Evolutionary conservation across 129 eudicot species (phyloP).

Genomic region (Erigeron canadensis): DNA sequence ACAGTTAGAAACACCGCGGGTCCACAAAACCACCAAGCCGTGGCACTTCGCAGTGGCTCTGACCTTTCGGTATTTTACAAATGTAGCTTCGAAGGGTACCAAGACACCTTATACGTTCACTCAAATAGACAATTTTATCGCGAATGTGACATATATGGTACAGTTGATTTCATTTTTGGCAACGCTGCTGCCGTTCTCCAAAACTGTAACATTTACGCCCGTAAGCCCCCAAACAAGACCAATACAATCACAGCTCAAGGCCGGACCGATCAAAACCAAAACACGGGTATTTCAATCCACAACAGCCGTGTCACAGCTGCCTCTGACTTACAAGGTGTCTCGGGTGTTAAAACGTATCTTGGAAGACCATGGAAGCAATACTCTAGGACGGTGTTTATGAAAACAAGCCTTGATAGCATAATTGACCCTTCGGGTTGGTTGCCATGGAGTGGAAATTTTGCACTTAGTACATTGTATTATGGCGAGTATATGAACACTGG

Average conservation of each 20-base stretch:
- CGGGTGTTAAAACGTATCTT: constrained; percentile 42
- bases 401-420: constrained; percentile 38
- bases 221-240: constrained; percentile 49
- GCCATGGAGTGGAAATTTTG: constrained; percentile 56
- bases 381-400: constrained; percentile 54
- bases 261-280: constrained; percentile 53
- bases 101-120: constrained; percentile 57
- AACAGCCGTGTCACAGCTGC: constrained; percentile 50
- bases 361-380: constrained; percentile 66
- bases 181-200: constrained; percentile 53
- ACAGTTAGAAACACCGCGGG: constrained; percentile 59
- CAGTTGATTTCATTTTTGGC: constrained; percentile 58
- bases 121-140: constrained; percentile 46
- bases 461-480: constrained; percentile 46
- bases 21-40: constrained; percentile 54
- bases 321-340: constrained; percentile 28
- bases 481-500: constrained; percentile 61
- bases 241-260: constrained; percentile 58
- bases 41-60: constrained; percentile 51
- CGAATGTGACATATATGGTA: constrained; percentile 50
- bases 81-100: constrained; percentile 63
- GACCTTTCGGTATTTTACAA: constrained; percentile 55
- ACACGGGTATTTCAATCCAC: constrained; percentile 59
- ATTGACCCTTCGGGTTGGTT: constrained; percentile 59
- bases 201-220: constrained; percentile 49